Percentiles rank a stretch among this genome's conserved stretches.
phyloP scores from a whole-genome alignment of 805 yeast species.

The Candida qinlingensis region DNA sequence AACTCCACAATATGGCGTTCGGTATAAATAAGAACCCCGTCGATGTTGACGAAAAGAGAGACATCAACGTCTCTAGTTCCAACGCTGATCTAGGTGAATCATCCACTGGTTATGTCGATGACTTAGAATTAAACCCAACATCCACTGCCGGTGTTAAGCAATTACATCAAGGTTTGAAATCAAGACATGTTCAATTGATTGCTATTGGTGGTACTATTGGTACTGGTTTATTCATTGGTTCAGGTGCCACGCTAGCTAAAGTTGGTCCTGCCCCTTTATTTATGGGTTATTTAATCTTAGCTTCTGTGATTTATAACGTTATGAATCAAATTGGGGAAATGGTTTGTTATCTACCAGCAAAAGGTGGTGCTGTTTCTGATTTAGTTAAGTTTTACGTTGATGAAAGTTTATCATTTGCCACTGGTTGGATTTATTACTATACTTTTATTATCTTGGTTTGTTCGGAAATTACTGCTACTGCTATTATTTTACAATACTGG shows the following conservation, averaged over 20 bases:
- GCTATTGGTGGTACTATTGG: conserved; percentile 85
- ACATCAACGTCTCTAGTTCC: conserved; percentile 6
- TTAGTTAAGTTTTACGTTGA: conserved; percentile 49
- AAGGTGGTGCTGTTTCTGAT: conserved; percentile 60
- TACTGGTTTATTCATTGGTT: conserved; percentile 76
- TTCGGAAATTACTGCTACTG: conserved; percentile 55
- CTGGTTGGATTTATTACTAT: conserved; percentile 27
- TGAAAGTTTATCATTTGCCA: conserved; percentile 25
- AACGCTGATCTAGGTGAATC: conserved; percentile 17
- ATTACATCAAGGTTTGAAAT: conserved; percentile 34
- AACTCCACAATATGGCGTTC: background rate
- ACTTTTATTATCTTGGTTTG: conserved; percentile 22
- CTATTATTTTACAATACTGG: conserved; percentile 48
- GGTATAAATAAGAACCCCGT: background rate
- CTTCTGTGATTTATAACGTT: conserved; percentile 58
- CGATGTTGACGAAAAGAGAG: conserved; percentile 15
- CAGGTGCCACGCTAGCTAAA: conserved; percentile 52
- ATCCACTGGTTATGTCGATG: conserved; percentile 23
- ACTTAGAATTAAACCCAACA: conserved; percentile 14
- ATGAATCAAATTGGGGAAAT: conserved; percentile 65
- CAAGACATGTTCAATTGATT: conserved; percentile 74
- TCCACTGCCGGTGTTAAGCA: conserved; percentile 7
- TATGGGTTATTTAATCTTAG: conserved; percentile 56
- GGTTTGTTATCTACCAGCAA: conserved; percentile 56
- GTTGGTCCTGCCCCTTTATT: conserved; percentile 75